phyloP scores from a whole-genome alignment of 495 filamentous ascomycete genomes.

The Aspergillus bertholletiae region DNA sequence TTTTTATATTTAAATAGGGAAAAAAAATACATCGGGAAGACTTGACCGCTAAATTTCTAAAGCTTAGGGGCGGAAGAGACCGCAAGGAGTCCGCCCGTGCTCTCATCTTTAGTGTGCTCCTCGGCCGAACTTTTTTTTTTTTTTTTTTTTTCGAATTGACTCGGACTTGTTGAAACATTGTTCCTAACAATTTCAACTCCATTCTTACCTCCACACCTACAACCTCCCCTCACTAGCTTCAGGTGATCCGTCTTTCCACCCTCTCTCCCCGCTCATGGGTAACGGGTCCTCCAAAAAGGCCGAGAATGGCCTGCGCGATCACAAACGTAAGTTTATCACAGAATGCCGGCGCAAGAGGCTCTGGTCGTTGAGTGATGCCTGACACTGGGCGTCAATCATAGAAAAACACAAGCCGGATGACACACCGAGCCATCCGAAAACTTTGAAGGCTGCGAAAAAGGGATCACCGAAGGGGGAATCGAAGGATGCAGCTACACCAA shows the following conservation, averaged over 20 bases:
- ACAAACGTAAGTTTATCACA: conserved; percentile 5
- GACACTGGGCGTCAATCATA: neutral
- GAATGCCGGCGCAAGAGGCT: neutral
- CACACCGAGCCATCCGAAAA: conserved; percentile 9
- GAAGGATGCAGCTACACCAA: neutral
- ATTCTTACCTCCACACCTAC: neutral
- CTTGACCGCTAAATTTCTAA: neutral
- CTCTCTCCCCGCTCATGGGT: conserved; percentile 5
- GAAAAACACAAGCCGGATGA: neutral
- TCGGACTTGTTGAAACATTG: no score
- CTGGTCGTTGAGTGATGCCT: neutral
- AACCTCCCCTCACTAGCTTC: neutral
- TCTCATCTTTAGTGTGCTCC: neutral
- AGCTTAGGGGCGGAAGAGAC: neutral
- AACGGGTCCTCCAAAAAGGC: conserved; percentile 6
- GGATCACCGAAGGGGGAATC: neutral
- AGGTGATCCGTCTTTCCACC: neutral
- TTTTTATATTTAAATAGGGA: neutral
- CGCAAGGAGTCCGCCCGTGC: neutral
- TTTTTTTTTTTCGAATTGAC: neutral
- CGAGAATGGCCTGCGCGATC: neutral
- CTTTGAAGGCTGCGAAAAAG: neutral
- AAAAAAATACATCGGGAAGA: neutral
- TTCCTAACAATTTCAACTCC: neutral
- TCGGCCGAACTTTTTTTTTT: conserved; percentile 4